Base-by-base conservation (phyloP, 768 basidiomycete species). In the Tephrocybe rancida region DNA sequence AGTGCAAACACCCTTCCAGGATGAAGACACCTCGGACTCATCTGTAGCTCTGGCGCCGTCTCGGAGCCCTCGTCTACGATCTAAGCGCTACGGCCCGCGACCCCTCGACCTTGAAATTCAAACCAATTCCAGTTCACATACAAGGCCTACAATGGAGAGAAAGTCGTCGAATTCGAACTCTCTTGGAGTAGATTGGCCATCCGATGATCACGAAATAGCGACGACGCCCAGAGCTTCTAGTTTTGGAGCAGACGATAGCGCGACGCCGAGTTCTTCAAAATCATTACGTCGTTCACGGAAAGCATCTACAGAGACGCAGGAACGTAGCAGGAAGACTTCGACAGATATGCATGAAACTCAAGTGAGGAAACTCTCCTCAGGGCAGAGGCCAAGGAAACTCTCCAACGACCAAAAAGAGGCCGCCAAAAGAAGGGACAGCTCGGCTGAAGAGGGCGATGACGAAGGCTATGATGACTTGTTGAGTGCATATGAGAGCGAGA, bases 401-500 rank as follows among this genome's bases (percentile, higher is more conserved):
- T 83, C 82, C 14, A 70, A 66, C 8, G 78, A 77, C 24, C 78
- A 67, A 44, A 74, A 66, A 61, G 70, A 73, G 22, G 64, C 63
- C 21, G 59, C 66, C 29, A 74, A 67, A 58, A 72, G 67, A 48
- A 74, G 82, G 34, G 84, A 86, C 30, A 90, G 86, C 63, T 82
- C 78, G 19, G 88, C 86, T 0, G 86, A 87, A 48, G 88, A 90
- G 54, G 88, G 90, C 3, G 89, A 90, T 54, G 90, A 91, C 59
- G 82, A 83, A 64, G 80, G 87, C 3, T 90, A 90, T 50, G 88
- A 86, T 59, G 90, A 90, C 11, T 64, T 92, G 50, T 68, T 92
- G 54, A 90, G 86, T 64, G 89, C 89, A 18, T 92, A 92, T 61
- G 89, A 91, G 70, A 90, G 89, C 62, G 88, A 90, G 48, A 75